These are phyloP conservation scores for Hemileccinum impolitum DNA, from an alignment of 768 basidiomycete genomes.

Conservation along the genomic window DNA sequence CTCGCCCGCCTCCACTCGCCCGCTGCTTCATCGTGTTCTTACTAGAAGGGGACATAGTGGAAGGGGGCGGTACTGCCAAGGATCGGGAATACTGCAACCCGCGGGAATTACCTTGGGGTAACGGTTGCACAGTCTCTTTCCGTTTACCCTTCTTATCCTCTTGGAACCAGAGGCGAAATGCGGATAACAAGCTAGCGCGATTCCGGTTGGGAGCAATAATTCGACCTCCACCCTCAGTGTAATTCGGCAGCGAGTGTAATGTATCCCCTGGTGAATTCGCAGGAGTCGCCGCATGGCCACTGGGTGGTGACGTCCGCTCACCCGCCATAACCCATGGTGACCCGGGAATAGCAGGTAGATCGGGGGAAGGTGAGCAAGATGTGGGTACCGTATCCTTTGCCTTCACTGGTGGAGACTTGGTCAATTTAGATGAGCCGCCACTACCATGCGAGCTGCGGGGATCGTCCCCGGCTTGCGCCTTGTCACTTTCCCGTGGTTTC, in stretches of 20 bases:
- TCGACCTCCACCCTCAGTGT: conserved; percentile 34
- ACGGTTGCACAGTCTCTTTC: conserved; percentile 42
- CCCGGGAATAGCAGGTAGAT: conserved; percentile 37
- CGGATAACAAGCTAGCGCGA: conserved; percentile 75
- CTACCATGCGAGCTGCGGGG: conserved; percentile 65
- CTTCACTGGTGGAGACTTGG: conserved; percentile 67
- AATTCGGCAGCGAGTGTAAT: conserved; percentile 46
- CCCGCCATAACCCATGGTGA: conserved; percentile 77
- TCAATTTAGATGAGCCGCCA: conserved; percentile 52
- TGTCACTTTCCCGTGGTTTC: conserved; percentile 42
- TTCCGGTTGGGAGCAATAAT: conserved; percentile 46
- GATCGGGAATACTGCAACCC: conserved; percentile 27
- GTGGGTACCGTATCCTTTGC: conserved; percentile 41
- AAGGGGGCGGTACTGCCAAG: conserved; percentile 20
- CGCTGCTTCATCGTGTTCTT: conserved; percentile 48
- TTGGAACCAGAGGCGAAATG: conserved; percentile 90
- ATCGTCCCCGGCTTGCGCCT: conserved; percentile 47
- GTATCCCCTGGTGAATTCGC: conserved; percentile 53
- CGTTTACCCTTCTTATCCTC: conserved; percentile 88
- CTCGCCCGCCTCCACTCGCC: conserved; percentile 42
- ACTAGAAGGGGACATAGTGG: conserved; percentile 28
- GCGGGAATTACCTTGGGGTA: conserved; percentile 19
- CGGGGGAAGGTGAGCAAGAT: conserved; percentile 52
- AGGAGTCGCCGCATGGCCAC: conserved; percentile 41
- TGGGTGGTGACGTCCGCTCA: conserved; percentile 36